These are phyloP conservation scores for Fonsecaea monophora DNA, from an alignment of 2,329 filamentous ascomycete species.

Conservation along the genomic window DNA sequence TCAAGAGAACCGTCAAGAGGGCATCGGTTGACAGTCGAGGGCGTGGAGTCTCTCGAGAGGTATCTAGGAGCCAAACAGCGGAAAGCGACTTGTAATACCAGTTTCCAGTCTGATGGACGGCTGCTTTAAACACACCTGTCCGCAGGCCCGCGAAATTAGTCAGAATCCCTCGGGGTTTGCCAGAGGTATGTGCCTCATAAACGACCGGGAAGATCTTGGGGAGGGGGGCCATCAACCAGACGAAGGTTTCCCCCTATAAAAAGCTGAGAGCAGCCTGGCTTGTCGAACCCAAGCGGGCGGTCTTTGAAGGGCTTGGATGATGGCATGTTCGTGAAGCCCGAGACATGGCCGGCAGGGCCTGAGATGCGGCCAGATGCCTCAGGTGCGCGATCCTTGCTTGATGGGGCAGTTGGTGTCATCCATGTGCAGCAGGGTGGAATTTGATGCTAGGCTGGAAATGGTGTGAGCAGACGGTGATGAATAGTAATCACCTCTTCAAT, in stretches of 20 bases:
- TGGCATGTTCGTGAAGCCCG: background rate
- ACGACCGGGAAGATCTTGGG: background rate
- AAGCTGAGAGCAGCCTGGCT: background rate
- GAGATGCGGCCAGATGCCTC: background rate
- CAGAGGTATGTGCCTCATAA: background rate
- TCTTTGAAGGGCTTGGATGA: background rate
- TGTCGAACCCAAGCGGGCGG: background rate
- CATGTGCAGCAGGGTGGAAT: constrained; percentile 1
- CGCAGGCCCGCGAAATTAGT: constrained; percentile 18
- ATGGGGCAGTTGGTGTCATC: constrained; percentile 20
- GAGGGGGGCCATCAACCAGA: background rate
- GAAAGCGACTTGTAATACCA: constrained; percentile 24
- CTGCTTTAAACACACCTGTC: constrained; percentile 24
- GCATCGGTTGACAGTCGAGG: constrained; percentile 3
- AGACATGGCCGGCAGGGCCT: constrained; percentile 9
- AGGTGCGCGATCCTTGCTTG: constrained; percentile 9
- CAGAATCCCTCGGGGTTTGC: constrained; percentile 9
- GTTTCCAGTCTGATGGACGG: background rate
- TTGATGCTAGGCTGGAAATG: background rate
- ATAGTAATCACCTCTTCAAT: constrained; percentile 14
- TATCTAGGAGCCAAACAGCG: constrained; percentile 11
- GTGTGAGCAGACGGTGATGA: background rate
- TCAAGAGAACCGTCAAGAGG: constrained; percentile 6
- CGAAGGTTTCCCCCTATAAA: constrained; percentile 10
- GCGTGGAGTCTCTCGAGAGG: constrained; percentile 24